Evolutionary conservation across 331 rosid genomes (phyloP), one percentile per base, ranked within the genome.

Genomic region (Spiraea crenata): DNA sequence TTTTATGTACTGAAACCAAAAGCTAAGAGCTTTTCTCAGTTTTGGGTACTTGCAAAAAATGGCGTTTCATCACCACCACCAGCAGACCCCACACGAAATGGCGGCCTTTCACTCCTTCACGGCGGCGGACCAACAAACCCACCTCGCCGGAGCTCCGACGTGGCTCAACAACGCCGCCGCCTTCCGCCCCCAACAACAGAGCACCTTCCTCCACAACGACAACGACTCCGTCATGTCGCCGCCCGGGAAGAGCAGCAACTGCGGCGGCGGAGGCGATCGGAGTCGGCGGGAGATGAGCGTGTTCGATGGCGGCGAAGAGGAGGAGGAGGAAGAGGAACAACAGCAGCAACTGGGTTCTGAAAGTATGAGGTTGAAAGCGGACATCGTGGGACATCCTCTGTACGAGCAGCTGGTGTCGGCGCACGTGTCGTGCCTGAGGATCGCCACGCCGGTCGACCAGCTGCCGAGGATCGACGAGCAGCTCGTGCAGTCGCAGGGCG

Each of bases 371-470:
- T 75, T 38, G 59, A 95, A 89, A 77, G 90, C 93, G 1, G 98
- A 89, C 84, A 86, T 95, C 79, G 79, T 95, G 10, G 42, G 86
- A 2, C 98, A 95, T 47, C 99, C 99, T 15, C 83, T 95, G 31
- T 95, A 95, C 50, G 98, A 95, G 20, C 99, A 95, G 80, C 84
- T 95, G 68, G 87, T 95, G 3, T 89, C 99, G 45, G 96, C 97
- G 11, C 98, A 91, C 70, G 99, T 95, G 45, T 82, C 99, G 46
- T 95, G 99, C 82, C 73, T 95, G 56, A 83, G 96, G 78, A 95
- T 95, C 86, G 96, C 99, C 61, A 95, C 99, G 38, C 99, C 98
- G 46, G 99, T 91, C 9, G 98, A 95, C 74, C 98, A 95, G 90
- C 60, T 95, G 81, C 96, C 97, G 1, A 91, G 89, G 79, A 95